A percentile compares a stretch with the other conserved stretches of the same genome.
These are phyloP conservation scores for Heliosperma pusillum DNA, from an alignment of 148 eudicot species.

Conservation along the genomic window DNA sequence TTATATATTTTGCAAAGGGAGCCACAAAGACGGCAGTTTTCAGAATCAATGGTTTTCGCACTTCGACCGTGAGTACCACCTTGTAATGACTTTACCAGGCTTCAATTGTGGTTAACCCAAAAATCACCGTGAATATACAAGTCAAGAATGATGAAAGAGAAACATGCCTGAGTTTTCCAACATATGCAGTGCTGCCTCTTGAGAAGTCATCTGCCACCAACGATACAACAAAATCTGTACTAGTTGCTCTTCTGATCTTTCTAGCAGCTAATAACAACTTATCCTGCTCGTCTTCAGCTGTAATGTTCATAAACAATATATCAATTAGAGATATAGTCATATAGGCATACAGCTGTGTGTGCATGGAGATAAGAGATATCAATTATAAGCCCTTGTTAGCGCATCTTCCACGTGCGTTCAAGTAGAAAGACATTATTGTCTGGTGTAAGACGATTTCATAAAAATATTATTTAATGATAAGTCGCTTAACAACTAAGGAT, in stretches of 20 bases:
- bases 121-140: too few species aligned
- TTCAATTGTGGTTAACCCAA: too few species aligned
- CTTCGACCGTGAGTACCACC: too few species aligned
- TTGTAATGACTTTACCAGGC: too few species aligned
- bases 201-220: conserved; percentile 82
- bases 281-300: conserved; percentile 81
- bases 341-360: too few species aligned
- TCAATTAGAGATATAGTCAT: neutral
- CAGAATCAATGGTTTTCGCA: too few species aligned
- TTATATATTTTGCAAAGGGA: too few species aligned
- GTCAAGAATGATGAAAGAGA: neutral
- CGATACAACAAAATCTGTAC: conserved; percentile 77
- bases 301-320: conserved; percentile 3
- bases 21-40: too few species aligned
- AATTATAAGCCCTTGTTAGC: neutral
- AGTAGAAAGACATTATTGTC: neutral
- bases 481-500: too few species aligned
- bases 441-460: too few species aligned
- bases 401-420: neutral
- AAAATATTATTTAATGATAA: too few species aligned
- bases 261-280: conserved; percentile 76
- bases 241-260: conserved; percentile 71
- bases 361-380: neutral
- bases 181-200: conserved; percentile 75
- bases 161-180: conserved; percentile 78